These are phyloP conservation scores for Hypoxylon sp. DNA, from an alignment of 2,329 filamentous ascomycete species.

Conservation along the genomic window DNA sequence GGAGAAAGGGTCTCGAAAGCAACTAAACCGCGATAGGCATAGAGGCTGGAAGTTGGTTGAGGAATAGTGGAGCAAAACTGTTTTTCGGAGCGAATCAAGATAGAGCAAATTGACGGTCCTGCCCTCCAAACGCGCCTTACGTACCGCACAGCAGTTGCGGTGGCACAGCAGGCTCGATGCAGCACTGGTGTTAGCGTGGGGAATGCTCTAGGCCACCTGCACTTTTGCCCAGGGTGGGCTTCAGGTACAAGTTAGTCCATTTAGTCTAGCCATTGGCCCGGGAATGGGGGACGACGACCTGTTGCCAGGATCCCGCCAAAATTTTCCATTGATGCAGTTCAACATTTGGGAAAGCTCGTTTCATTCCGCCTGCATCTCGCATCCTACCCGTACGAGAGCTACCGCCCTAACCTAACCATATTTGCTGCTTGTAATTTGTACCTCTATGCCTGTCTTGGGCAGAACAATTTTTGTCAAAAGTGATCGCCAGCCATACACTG, in stretches of 20 bases:
- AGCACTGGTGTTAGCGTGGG: conserved; percentile 27
- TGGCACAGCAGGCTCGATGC: conserved; percentile 32
- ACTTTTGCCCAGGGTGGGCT: not conserved
- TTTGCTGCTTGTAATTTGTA: conserved; percentile 29
- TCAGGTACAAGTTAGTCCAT: conserved; percentile 12
- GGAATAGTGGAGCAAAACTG: conserved; percentile 47
- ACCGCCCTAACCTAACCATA: conserved; percentile 24
- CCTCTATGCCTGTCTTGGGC: conserved; percentile 21
- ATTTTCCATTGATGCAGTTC: conserved; percentile 49
- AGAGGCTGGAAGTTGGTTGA: conserved; percentile 62
- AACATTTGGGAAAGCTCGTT: conserved; percentile 55
- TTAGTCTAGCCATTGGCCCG: conserved; percentile 41
- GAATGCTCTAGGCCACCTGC: conserved; percentile 25
- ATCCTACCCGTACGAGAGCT: conserved; percentile 19
- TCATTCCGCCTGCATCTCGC: conserved; percentile 29
- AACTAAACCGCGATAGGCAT: conserved; percentile 51
- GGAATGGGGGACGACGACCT: conserved; percentile 35
- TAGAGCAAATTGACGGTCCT: conserved; percentile 28
- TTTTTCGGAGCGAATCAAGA: conserved; percentile 42
- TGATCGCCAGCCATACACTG: conserved; percentile 38
- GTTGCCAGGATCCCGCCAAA: conserved; percentile 41
- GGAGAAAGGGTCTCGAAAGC: conserved; percentile 49
- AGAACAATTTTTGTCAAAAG: conserved; percentile 29
- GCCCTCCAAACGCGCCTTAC: conserved; percentile 5
- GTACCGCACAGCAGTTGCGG: conserved; percentile 27